phyloP scores from a whole-genome alignment of 441 rosid species.

The Iberis amara region DNA sequence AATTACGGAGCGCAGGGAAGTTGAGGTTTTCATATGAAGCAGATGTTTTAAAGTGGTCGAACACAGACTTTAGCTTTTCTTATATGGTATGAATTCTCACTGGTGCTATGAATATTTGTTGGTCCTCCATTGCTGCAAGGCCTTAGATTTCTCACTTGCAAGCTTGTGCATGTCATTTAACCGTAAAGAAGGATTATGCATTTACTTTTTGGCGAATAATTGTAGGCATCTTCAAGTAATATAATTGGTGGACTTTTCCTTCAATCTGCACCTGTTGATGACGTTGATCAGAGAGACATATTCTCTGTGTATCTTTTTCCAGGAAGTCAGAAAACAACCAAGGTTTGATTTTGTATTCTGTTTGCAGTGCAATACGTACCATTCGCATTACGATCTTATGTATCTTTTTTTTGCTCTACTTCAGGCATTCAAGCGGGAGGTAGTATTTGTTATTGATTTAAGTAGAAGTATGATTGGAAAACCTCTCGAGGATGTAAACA shows the following conservation, averaged over 20 bases:
- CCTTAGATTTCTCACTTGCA: no score
- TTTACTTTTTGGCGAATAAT: not conserved
- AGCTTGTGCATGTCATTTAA: slow-evolving; percentile 15
- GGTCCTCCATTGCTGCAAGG: not conserved
- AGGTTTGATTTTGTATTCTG: slow-evolving; percentile 41
- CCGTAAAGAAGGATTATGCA: slow-evolving; percentile 5
- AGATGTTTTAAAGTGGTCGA: slow-evolving; percentile 80
- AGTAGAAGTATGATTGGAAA: slow-evolving; percentile 91
- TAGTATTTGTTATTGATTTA: slow-evolving; percentile 80
- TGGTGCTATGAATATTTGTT: slow-evolving; percentile 13
- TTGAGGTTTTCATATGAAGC: slow-evolving; percentile 66
- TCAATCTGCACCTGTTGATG: slow-evolving; percentile 73
- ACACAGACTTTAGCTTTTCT: slow-evolving; percentile 60
- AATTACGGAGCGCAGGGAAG: slow-evolving; percentile 54
- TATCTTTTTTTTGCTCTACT: slow-evolving; percentile 11
- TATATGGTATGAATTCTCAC: slow-evolving; percentile 52
- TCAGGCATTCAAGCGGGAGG: slow-evolving; percentile 72
- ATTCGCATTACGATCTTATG: slow-evolving; percentile 2
- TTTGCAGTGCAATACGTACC: slow-evolving; percentile 1
- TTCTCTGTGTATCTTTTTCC: slow-evolving; percentile 69
- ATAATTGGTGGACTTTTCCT: slow-evolving; percentile 72
- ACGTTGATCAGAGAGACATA: slow-evolving; percentile 82
- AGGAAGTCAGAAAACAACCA: slow-evolving; percentile 47
- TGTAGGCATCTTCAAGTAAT: slow-evolving; percentile 56
- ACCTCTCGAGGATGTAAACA: slow-evolving; percentile 63